phyloP scores from a whole-genome alignment of 2,329 filamentous ascomycete genomes.

The Alternaria arbusti region DNA sequence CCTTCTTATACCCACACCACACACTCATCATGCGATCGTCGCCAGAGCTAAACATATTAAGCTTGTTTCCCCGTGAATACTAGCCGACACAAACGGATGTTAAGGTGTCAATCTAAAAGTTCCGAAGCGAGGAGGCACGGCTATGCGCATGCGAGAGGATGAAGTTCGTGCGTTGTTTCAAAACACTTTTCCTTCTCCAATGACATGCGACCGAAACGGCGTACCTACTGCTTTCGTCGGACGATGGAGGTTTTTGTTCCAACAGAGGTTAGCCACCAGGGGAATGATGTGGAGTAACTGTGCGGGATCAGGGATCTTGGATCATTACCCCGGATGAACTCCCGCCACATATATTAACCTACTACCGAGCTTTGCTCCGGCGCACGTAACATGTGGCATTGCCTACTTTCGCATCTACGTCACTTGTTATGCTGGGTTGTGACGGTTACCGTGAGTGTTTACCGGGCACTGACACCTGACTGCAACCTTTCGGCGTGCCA shows the following conservation, averaged over 20 bases:
- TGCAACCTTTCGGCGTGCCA: not conserved
- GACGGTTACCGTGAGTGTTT: not conserved
- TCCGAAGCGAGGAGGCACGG: not conserved
- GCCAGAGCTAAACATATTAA: not conserved
- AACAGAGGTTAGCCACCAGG: not conserved
- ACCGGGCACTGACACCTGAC: not conserved
- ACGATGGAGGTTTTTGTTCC: not conserved
- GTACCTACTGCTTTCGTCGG: not conserved
- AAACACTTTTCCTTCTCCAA: not conserved
- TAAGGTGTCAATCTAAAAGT: not conserved
- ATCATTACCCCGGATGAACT: not conserved
- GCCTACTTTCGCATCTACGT: not conserved
- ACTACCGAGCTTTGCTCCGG: conserved; percentile 1
- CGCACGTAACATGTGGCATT: not conserved
- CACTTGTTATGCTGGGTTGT: not conserved
- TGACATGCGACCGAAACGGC: not conserved
- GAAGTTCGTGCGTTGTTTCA: not conserved
- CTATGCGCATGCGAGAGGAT: not conserved
- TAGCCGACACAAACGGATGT: not conserved
- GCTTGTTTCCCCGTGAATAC: not conserved
- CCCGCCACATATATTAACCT: conserved; percentile 4
- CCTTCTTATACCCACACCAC: not conserved
- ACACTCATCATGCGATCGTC: not conserved
- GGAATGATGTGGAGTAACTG: not conserved
- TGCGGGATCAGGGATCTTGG: not conserved